These are phyloP conservation scores for Fusarium dlaminii DNA, from an alignment of 2,329 filamentous ascomycete genomes.

Conservation along the genomic window DNA sequence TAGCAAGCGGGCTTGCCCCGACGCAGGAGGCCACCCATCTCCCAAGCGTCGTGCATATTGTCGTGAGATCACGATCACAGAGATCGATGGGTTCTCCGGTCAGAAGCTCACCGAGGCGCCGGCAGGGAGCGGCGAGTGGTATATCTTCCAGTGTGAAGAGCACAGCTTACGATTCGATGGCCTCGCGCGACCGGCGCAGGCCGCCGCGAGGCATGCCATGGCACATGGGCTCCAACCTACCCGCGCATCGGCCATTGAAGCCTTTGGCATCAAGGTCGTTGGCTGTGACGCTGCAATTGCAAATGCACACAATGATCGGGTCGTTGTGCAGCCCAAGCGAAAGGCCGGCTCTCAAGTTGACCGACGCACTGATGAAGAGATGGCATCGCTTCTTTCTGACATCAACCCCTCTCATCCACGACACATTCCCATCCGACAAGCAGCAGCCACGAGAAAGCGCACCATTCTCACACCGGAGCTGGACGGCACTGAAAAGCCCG, in stretches of 20 bases:
- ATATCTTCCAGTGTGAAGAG: not conserved
- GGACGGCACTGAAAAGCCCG: not conserved
- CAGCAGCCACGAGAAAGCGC: not conserved
- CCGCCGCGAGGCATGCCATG: not conserved
- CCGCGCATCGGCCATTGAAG: not conserved
- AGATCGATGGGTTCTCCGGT: not conserved
- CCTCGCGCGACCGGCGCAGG: not conserved
- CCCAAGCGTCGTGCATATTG: not conserved
- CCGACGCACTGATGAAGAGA: not conserved
- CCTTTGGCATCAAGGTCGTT: not conserved
- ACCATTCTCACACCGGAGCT: not conserved
- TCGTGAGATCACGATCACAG: too few species aligned
- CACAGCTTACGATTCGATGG: not conserved
- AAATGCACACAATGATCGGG: not conserved
- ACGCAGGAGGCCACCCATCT: not conserved
- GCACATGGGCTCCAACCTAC: rapidly evolving
- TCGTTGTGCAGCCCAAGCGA: rapidly evolving
- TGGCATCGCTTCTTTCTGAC: not conserved
- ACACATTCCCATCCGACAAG: not conserved
- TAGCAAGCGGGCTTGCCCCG: not conserved
- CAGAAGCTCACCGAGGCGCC: not conserved
- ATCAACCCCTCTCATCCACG: rapidly evolving
- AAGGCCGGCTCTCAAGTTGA: rapidly evolving
- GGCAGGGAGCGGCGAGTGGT: not conserved
- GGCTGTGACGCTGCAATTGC: not conserved